Conservation (phyloP, 495 filamentous ascomycete species). For the Lichenothelia convexa region DNA sequence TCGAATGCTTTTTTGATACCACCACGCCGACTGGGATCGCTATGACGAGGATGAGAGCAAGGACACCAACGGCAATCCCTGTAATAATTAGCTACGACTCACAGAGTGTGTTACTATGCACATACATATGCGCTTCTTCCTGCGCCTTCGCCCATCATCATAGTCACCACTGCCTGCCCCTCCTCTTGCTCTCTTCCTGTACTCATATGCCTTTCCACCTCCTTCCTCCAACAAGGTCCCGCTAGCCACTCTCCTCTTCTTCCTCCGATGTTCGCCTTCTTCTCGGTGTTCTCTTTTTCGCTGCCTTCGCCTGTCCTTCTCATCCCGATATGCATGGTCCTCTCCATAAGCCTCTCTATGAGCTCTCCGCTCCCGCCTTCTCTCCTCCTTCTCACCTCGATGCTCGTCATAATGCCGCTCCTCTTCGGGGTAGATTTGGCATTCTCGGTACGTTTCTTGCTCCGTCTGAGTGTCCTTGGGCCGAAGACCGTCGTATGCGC, state of each 20-base stretch:
- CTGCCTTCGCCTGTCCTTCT: slow-evolving; percentile 22
- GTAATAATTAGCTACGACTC: slow-evolving; percentile 22
- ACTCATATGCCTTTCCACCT: slow-evolving; percentile 11
- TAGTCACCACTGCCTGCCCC: slow-evolving; percentile 14
- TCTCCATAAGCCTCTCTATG: slow-evolving; percentile 7
- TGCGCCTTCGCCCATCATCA: slow-evolving; percentile 15
- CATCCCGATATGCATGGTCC: slow-evolving; percentile 15
- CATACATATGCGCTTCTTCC: slow-evolving; percentile 17
- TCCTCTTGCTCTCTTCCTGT: slow-evolving; percentile 15
- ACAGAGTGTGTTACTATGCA: background rate
- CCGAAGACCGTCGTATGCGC: slow-evolving; percentile 15
- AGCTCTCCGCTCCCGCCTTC: slow-evolving; percentile 14
- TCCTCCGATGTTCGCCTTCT: slow-evolving; percentile 7
- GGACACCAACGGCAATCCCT: slow-evolving; percentile 34
- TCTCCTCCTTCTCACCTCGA: slow-evolving; percentile 17
- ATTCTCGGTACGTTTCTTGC: slow-evolving; percentile 12
- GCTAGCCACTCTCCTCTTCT: slow-evolving; percentile 18
- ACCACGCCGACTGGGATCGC: slow-evolving; percentile 58
- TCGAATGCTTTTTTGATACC: slow-evolving; percentile 44
- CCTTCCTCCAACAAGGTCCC: slow-evolving; percentile 21
- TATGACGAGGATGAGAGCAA: slow-evolving; percentile 47
- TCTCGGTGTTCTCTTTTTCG: slow-evolving; percentile 5
- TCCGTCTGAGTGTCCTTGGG: slow-evolving; percentile 11
- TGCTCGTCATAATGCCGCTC: slow-evolving; percentile 20
- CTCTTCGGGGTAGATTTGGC: slow-evolving; percentile 11